These are phyloP conservation scores for Trichoderma reesei DNA, from an alignment of 495 filamentous ascomycete species.

Conservation along the genomic window DNA sequence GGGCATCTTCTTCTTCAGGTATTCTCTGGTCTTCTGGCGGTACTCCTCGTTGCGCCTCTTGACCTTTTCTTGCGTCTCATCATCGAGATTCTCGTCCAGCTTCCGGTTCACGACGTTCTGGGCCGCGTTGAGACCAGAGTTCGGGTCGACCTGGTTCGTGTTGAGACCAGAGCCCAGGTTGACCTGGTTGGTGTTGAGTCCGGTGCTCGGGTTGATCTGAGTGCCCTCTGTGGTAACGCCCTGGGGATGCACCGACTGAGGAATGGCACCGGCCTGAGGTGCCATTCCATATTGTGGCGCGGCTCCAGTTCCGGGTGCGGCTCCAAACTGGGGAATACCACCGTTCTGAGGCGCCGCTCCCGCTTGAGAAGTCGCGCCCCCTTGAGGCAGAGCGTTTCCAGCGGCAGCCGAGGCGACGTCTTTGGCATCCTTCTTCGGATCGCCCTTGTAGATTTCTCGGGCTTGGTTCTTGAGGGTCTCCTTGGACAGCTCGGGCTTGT, in stretches of 20 bases:
- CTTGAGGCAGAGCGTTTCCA: neutral
- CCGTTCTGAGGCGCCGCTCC: neutral
- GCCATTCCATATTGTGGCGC: too few relatives aligned
- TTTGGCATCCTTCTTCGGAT: constrained; percentile 45
- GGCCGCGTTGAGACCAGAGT: constrained; percentile 32
- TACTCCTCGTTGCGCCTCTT: constrained; percentile 31
- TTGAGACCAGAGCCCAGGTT: too few relatives aligned
- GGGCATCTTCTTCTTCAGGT: constrained; percentile 74
- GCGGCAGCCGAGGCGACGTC: constrained; percentile 20
- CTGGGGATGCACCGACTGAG: too few relatives aligned
- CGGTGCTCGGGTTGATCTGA: too few relatives aligned
- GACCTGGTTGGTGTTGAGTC: too few relatives aligned
- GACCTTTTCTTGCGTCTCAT: constrained; percentile 53
- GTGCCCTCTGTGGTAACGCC: too few relatives aligned
- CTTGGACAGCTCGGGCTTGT: constrained; percentile 68
- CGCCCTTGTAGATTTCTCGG: constrained; percentile 44
- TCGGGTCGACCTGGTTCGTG: neutral
- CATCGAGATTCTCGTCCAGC: constrained; percentile 47
- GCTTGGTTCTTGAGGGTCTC: constrained; percentile 59
- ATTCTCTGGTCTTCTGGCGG: constrained; percentile 54
- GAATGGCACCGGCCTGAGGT: too few relatives aligned
- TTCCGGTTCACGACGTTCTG: constrained; percentile 42
- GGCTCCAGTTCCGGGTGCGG: too few relatives aligned
- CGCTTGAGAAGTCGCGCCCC: neutral
- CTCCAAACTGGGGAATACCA: neutral